A percentile compares a stretch with the other conserved stretches of the same genome.
Evolutionary conservation across 306 rosid genomes (phyloP).

Genomic region (Phaseolus lunatus): DNA sequence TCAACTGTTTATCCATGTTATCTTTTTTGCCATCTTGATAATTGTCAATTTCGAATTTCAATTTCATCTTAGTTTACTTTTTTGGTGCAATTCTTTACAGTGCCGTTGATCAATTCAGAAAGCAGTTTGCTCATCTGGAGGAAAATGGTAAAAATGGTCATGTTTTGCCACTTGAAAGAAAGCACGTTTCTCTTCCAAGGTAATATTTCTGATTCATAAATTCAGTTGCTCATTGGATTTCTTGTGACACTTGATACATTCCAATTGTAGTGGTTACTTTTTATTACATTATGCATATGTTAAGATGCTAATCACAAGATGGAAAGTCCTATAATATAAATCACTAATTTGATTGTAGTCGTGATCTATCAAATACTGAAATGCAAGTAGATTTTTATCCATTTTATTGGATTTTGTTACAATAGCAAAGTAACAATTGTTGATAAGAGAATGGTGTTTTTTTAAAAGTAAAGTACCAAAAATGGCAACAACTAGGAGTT

Average conservation of each 20-base stretch:
- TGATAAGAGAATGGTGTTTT: too few relatives aligned
- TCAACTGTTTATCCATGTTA: not conserved
- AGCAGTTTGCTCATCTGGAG: conserved; percentile 95
- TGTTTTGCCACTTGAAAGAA: conserved; percentile 86
- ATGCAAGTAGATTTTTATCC: too few relatives aligned
- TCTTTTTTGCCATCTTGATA: not conserved
- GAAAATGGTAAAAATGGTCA: conserved; percentile 91
- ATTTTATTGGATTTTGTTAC: too few relatives aligned
- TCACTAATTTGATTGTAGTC: not conserved
- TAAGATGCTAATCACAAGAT: not conserved
- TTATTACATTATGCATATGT: conserved; percentile 2
- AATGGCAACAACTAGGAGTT: too few relatives aligned
- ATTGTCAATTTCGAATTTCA: conserved; percentile 2
- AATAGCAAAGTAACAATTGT: too few relatives aligned
- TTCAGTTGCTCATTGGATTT: conserved; percentile 29
- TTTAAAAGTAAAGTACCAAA: too few relatives aligned
- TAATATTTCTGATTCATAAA: conserved; percentile 42
- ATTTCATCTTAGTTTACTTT: conserved; percentile 29
- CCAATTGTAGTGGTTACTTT: not conserved
- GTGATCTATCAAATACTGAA: not conserved
- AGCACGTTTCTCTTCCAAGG: conserved; percentile 97
- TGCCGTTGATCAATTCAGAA: conserved; percentile 92
- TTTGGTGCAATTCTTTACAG: conserved; percentile 52
- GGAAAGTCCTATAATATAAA: conserved; percentile 14
- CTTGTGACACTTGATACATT: conserved; percentile 6